A percentile compares a stretch with the other conserved stretches of the same genome.
Conservation (phyloP, 139 green algal genomes). For the Coelastrella sp. region DNA sequence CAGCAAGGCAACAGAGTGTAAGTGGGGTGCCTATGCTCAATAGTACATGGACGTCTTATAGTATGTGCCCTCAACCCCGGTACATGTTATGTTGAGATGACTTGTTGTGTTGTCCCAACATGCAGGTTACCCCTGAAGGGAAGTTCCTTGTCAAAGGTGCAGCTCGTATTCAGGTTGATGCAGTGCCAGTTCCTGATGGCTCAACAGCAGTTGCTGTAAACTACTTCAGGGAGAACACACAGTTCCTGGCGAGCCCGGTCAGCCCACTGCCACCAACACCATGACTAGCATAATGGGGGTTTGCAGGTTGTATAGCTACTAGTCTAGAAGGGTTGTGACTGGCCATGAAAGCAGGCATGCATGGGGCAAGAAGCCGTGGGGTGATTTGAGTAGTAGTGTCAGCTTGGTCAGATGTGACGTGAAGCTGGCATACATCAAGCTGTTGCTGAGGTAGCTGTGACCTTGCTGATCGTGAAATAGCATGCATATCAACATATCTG, state of each 20-base stretch:
- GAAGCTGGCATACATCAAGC: too few relatives aligned
- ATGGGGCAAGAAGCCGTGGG: too few relatives aligned
- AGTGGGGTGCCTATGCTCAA: not conserved
- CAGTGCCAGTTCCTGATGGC: constrained; percentile 53
- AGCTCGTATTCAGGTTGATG: constrained; percentile 75
- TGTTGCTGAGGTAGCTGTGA: too few relatives aligned
- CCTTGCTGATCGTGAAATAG: too few relatives aligned
- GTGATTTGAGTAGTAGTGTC: too few relatives aligned
- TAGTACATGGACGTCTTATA: not conserved
- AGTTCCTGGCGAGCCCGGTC: constrained; percentile 64
- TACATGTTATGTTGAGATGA: too few relatives aligned
- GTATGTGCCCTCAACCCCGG: not conserved
- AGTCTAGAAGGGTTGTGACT: too few relatives aligned
- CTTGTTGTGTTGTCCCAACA: not conserved
- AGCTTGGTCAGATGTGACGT: too few relatives aligned
- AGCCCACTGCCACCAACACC: constrained; percentile 51
- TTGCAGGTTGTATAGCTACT: too few relatives aligned
- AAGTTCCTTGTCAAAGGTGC: constrained; percentile 58
- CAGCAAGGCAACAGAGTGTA: not conserved
- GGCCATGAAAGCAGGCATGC: too few relatives aligned
- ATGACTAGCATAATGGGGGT: not conserved
- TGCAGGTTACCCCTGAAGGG: constrained; percentile 37
- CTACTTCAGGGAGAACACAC: constrained; percentile 69
- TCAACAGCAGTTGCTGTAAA: constrained; percentile 55
- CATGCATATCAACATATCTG: too few relatives aligned